phyloP scores from a whole-genome alignment of 2,329 filamentous ascomycete species.

The Stemphylium lycopersici region DNA sequence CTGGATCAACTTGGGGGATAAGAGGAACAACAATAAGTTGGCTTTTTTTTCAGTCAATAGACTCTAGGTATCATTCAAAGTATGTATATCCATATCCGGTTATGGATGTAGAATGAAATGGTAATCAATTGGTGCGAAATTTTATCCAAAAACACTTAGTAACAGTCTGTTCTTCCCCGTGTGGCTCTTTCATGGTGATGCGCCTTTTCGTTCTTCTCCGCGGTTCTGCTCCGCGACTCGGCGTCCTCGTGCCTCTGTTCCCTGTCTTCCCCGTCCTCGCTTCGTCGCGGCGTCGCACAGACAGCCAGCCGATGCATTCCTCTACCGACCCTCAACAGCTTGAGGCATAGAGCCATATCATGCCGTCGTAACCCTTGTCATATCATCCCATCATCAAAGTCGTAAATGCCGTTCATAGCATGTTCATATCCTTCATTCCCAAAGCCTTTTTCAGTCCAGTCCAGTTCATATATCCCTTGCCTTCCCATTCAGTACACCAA shows the following conservation, averaged over 20 bases:
- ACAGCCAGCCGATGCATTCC: too few relatives aligned
- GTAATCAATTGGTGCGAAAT: not conserved
- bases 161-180: not conserved
- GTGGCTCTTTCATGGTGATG: not conserved
- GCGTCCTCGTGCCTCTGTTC: not conserved
- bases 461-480: not conserved
- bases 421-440: not conserved
- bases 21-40: not conserved
- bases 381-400: not conserved
- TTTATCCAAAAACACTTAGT: not conserved
- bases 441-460: not conserved
- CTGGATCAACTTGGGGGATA: not conserved
- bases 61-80: not conserved
- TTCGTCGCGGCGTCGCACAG: too few relatives aligned
- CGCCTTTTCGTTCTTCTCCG: too few relatives aligned
- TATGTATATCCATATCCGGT: not conserved
- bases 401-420: not conserved
- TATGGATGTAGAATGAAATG: not conserved
- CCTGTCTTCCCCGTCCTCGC: not conserved
- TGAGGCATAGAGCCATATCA: not conserved
- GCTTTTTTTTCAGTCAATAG: not conserved
- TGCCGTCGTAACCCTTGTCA: not conserved
- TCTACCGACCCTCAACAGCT: not conserved
- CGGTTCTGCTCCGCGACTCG: not conserved
- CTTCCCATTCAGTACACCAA: conserved; percentile 4